Conservation (phyloP, 139 green algal genomes). For the Coccomyxa sp. region DNA sequence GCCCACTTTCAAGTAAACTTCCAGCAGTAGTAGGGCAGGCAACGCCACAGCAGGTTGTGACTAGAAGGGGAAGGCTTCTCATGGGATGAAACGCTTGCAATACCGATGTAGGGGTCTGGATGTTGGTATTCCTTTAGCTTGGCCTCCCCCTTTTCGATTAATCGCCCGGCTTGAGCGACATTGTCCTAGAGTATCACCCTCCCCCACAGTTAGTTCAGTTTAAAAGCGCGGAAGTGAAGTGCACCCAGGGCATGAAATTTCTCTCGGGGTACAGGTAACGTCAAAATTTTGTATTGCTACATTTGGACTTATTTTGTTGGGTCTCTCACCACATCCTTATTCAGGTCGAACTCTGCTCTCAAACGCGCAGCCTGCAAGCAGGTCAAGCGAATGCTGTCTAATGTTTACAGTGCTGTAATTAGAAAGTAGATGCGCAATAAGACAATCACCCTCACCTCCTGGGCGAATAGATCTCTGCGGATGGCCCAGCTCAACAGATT, state of each 20-base stretch:
- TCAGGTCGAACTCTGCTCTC: conserved; percentile 18
- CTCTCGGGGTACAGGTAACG: no score
- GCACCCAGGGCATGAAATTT: no score
- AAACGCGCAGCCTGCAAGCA: conserved; percentile 8
- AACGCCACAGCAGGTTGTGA: not conserved
- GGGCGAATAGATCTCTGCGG: conserved; percentile 38
- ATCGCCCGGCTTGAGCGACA: conserved; percentile 18
- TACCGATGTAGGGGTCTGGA: conserved; percentile 54
- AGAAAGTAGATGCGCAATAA: not conserved
- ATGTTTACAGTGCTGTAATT: no score
- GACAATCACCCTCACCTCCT: conserved; percentile 25
- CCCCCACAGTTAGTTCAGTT: no score
- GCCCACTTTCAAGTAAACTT: not conserved
- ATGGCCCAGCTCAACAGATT: conserved; percentile 49
- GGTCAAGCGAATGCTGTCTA: no score
- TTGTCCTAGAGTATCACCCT: conserved; percentile 15
- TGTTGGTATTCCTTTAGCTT: conserved; percentile 31
- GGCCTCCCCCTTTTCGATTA: conserved; percentile 31
- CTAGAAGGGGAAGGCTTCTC: no score
- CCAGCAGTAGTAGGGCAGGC: not conserved
- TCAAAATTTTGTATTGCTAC: no score
- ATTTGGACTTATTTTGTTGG: no score
- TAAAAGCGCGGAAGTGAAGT: no score
- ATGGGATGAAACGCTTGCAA: not conserved
- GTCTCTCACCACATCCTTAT: conserved; percentile 8